Percentiles rank a stretch among this genome's conserved stretches.
Conservation (phyloP, 306 rosid species). For the Pyrus betulifolia region DNA sequence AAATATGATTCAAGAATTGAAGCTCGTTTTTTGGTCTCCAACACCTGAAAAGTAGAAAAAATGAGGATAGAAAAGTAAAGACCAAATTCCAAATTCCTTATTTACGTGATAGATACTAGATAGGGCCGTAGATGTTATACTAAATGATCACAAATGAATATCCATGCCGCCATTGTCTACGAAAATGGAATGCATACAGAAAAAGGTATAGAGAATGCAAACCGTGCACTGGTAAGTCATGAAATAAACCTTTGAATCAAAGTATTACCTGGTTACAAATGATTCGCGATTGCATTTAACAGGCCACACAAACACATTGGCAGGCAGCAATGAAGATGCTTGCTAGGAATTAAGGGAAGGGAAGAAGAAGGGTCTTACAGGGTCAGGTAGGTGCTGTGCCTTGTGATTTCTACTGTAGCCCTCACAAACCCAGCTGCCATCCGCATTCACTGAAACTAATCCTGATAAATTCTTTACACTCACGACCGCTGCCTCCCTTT, state of each 20-base stretch:
- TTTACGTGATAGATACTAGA: too few relatives aligned
- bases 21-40: constrained; percentile 53
- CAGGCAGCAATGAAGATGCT: background rate
- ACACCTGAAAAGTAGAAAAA: constrained; percentile 45
- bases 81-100: background rate
- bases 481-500: constrained; percentile 55
- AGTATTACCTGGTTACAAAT: background rate
- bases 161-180: background rate
- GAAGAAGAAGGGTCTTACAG: constrained; percentile 38
- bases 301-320: too few relatives aligned
- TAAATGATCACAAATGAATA: background rate
- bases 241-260: background rate
- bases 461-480: constrained; percentile 73
- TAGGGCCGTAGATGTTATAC: background rate
- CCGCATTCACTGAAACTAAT: constrained; percentile 45
- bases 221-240: background rate
- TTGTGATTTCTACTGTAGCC: constrained; percentile 36
- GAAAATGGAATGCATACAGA: background rate
- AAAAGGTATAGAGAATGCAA: background rate
- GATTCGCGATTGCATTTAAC: background rate
- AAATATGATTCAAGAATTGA: constrained; percentile 80
- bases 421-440: constrained; percentile 67
- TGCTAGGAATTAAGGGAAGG: background rate
- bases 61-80: background rate
- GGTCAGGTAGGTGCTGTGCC: constrained; percentile 52